These are phyloP conservation scores for Rhipidocladum racemiflorum DNA, from an alignment of 176 grass and related monocot genomes.

Conservation along the genomic window DNA sequence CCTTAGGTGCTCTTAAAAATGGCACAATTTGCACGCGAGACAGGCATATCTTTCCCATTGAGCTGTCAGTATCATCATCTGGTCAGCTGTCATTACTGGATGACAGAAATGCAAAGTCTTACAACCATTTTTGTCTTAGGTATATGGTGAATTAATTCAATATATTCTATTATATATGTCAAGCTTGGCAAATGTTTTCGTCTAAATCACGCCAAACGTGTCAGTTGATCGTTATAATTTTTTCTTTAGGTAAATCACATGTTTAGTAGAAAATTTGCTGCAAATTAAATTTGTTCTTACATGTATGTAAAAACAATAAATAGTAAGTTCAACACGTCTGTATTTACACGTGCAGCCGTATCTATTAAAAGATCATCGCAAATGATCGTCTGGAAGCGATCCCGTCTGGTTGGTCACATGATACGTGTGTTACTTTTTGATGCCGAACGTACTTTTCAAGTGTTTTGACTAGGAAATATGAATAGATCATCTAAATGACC, in stretches of 20 bases:
- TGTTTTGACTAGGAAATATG: neutral
- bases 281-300: neutral
- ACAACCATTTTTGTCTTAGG: neutral
- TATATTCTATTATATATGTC: neutral
- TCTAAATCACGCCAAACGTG: neutral
- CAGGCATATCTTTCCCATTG: neutral
- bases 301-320: neutral
- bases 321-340: neutral
- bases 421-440: neutral
- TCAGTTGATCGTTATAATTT: neutral
- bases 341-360: neutral
- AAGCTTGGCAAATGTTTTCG: neutral
- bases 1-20: neutral
- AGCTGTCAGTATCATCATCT: neutral
- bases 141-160: neutral
- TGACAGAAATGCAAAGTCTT: neutral
- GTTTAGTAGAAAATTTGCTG: neutral
- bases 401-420: neutral
- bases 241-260: neutral
- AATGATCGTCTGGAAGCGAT: neutral
- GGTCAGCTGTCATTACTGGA: neutral
- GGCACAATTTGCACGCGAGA: neutral
- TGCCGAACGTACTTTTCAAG: neutral
- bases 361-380: neutral
- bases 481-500: neutral